phyloP scores from a whole-genome alignment of 1,284 basidiomycete species.

The Ustilago loliicola region DNA sequence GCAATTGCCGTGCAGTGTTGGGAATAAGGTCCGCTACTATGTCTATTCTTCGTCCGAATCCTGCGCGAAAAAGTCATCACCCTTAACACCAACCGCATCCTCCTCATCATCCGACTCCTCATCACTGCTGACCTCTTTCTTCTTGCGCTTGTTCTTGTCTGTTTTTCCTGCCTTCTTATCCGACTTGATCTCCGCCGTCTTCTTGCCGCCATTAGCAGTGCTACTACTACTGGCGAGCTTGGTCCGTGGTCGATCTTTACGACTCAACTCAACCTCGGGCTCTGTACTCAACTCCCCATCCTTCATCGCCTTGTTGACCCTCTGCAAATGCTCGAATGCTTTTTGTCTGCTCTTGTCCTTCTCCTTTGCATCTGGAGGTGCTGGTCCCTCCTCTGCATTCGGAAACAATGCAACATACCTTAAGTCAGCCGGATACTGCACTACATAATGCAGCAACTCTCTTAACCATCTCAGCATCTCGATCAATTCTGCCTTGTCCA shows the following conservation, averaged over 20 bases:
- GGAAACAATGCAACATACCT: conserved; percentile 58
- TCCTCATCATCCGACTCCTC: conserved; percentile 12
- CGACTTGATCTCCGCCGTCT: no score
- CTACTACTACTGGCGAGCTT: conserved; percentile 18
- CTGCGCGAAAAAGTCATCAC: conserved; percentile 56
- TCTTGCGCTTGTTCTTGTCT: conserved; percentile 38
- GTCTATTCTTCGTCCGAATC: conserved; percentile 46
- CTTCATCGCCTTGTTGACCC: conserved; percentile 44
- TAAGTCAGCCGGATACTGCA: conserved; percentile 44
- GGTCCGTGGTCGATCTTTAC: conserved; percentile 19
- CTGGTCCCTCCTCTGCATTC: conserved; percentile 20
- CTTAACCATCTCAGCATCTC: conserved; percentile 23
- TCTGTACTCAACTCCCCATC: conserved; percentile 41
- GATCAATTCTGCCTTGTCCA: conserved; percentile 25
- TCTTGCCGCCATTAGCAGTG: conserved; percentile 12
- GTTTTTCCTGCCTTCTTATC: conserved; percentile 25
- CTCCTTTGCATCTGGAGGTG: conserved; percentile 24
- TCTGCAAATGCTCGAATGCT: conserved; percentile 42
- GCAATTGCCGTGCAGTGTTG: not conserved
- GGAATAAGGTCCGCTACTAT: not conserved
- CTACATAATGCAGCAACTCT: conserved; percentile 47
- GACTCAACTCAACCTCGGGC: conserved; percentile 55
- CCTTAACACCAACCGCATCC: conserved; percentile 30
- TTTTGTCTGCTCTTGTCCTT: conserved; percentile 38
- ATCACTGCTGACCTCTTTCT: conserved; percentile 24